phyloP scores from a whole-genome alignment of 192 early-diverging fungal species.

The Gigaspora rosea region DNA sequence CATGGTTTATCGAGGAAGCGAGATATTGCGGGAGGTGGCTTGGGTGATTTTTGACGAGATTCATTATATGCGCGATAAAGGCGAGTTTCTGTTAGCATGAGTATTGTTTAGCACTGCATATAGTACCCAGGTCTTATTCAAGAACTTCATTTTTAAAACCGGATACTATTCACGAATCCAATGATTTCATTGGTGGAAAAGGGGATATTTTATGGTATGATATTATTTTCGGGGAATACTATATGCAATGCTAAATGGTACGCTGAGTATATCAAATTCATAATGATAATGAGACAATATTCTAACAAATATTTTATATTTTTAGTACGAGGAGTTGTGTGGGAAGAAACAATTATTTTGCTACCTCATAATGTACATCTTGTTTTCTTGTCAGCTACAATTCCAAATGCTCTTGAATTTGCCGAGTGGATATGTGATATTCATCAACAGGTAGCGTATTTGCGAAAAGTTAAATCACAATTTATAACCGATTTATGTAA shows the following conservation, averaged over 20 bases:
- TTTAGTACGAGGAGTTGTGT: conserved; percentile 88
- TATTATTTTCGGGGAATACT: too few species aligned
- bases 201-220: too few species aligned
- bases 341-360: conserved; percentile 98
- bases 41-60: conserved; percentile 99
- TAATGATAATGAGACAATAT: background rate
- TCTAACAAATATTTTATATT: background rate
- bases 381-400: conserved; percentile 97
- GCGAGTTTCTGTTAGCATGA: conserved; percentile 38
- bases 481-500: background rate
- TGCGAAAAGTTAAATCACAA: background rate
- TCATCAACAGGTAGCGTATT: conserved; percentile 66
- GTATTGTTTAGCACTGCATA: background rate
- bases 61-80: conserved; percentile 96
- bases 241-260: too few species aligned
- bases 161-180: background rate
- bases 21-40: conserved; percentile 94
- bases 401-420: conserved; percentile 98
- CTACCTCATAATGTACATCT: conserved; percentile 89
- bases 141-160: too few species aligned
- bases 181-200: too few species aligned
- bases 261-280: background rate
- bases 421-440: conserved; percentile 97
- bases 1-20: conserved; percentile 96
- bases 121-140: too few species aligned